Percentiles rank a stretch among this genome's conserved stretches.
Conservation (phyloP, 140 eudicot genomes). For the Anethum foeniculum region DNA sequence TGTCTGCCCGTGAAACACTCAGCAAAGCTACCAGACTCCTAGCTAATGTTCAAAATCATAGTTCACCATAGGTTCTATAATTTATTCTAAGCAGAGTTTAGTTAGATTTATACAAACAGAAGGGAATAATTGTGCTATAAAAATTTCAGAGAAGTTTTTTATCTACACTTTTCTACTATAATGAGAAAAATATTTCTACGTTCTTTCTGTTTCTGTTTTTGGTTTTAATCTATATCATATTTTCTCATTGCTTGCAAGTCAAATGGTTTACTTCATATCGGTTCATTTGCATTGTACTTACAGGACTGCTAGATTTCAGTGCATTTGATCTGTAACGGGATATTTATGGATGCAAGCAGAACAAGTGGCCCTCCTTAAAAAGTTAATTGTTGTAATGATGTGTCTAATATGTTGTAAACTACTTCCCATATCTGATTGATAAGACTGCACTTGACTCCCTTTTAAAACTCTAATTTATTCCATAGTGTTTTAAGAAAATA, state of each 20-base stretch:
- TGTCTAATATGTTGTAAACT: background rate
- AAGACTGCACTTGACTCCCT: background rate
- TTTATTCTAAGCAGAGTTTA: slow-evolving; percentile 16
- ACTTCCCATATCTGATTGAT: background rate
- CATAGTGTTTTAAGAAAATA: background rate
- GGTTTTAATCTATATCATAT: background rate
- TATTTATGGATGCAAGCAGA: background rate
- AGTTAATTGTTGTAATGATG: background rate
- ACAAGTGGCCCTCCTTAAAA: background rate
- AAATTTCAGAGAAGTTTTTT: slow-evolving; percentile 6
- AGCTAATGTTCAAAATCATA: slow-evolving; percentile 74
- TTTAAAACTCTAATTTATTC: background rate
- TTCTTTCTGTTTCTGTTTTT: background rate
- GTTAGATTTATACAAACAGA: slow-evolving; percentile 16
- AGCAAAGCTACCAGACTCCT: slow-evolving; percentile 71
- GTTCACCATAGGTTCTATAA: slow-evolving; percentile 30
- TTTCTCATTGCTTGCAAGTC: background rate
- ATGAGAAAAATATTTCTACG: slow-evolving; percentile 6
- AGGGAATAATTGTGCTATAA: slow-evolving; percentile 20
- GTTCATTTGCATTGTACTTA: background rate
- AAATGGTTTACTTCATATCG: background rate
- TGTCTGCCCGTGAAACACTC: slow-evolving; percentile 84
- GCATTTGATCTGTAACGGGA: background rate
- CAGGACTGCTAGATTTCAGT: background rate
- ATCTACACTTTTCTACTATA: slow-evolving; percentile 3